Conservation (phyloP, 2,329 filamentous ascomycete species). For the Ophiostoma perfectum region DNA sequence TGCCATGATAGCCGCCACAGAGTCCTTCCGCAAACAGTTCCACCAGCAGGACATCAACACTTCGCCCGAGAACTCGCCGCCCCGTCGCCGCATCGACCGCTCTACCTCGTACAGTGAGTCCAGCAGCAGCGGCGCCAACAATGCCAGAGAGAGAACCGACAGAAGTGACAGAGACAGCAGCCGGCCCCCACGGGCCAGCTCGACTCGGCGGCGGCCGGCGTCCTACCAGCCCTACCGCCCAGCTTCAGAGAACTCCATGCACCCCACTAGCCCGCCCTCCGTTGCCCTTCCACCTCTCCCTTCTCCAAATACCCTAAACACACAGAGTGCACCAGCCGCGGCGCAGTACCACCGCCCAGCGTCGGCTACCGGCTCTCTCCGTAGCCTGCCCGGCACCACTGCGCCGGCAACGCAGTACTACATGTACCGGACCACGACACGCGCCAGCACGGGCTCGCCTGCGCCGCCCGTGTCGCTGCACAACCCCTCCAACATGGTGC, state of each 20-base stretch:
- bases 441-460: constrained; percentile 18
- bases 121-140: neutral
- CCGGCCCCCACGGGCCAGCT: constrained; percentile 11
- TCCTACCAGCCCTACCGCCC: constrained; percentile 27
- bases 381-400: neutral
- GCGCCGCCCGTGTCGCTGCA: constrained; percentile 21
- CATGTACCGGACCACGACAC: constrained; percentile 14
- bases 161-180: neutral
- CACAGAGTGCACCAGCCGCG: too few relatives aligned
- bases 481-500: constrained; percentile 10
- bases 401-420: constrained; percentile 9
- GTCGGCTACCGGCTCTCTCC: constrained; percentile 2
- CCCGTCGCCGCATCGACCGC: neutral
- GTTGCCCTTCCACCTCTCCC: too few relatives aligned
- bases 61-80: neutral
- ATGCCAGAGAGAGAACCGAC: neutral
- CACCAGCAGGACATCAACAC: constrained; percentile 19
- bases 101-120: constrained; percentile 6
- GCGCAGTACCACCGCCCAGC: constrained; percentile 1
- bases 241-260: constrained; percentile 11
- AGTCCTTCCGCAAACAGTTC: constrained; percentile 30
- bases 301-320: neutral
- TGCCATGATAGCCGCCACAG: constrained; percentile 32
- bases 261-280: neutral
- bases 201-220: constrained; percentile 17